phyloP scores from a whole-genome alignment of 2,329 filamentous ascomycete species.

The Colletotrichum euphorbiae region DNA sequence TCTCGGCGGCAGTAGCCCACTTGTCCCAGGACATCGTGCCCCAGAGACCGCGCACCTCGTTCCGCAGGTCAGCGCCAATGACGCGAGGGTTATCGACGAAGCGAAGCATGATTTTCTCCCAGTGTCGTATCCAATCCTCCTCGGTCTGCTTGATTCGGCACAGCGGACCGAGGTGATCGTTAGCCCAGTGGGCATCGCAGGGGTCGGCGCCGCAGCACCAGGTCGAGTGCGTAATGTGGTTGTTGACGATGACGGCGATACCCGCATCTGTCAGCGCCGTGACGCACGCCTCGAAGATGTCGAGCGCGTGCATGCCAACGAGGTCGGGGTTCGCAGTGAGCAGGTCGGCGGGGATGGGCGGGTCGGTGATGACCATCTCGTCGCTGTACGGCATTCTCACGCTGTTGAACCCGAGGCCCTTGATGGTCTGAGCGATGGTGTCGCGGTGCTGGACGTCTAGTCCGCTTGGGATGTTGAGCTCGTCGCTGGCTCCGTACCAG shows the following conservation, averaged over 20 bases:
- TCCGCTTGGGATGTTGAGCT: constrained; percentile 72
- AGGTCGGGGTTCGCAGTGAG: constrained; percentile 72
- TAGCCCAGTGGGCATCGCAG: constrained; percentile 75
- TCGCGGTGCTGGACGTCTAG: constrained; percentile 72
- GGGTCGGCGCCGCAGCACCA: constrained; percentile 78
- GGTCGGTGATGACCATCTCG: constrained; percentile 73
- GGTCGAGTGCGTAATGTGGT: constrained; percentile 76
- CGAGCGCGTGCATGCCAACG: constrained; percentile 66
- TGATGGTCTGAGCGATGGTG: constrained; percentile 70
- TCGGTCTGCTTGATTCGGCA: constrained; percentile 73
- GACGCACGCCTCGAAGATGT: constrained; percentile 70
- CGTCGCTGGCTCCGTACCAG: constrained; percentile 78
- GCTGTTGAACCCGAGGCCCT: constrained; percentile 75
- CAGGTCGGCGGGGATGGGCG: constrained; percentile 61
- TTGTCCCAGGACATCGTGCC: constrained; percentile 75
- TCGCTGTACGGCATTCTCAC: constrained; percentile 77
- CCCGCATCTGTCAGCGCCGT: constrained; percentile 70
- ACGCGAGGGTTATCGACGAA: constrained; percentile 70
- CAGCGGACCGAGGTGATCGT: constrained; percentile 69
- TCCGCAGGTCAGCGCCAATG: constrained; percentile 74
- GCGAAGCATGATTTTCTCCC: constrained; percentile 72
- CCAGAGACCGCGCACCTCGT: constrained; percentile 77
- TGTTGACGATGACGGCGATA: constrained; percentile 74
- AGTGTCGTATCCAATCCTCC: constrained; percentile 74
- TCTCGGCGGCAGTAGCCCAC: constrained; percentile 74